Conservation (phyloP, 257 asterid genomes). For the Ajuga chamaepitys region DNA sequence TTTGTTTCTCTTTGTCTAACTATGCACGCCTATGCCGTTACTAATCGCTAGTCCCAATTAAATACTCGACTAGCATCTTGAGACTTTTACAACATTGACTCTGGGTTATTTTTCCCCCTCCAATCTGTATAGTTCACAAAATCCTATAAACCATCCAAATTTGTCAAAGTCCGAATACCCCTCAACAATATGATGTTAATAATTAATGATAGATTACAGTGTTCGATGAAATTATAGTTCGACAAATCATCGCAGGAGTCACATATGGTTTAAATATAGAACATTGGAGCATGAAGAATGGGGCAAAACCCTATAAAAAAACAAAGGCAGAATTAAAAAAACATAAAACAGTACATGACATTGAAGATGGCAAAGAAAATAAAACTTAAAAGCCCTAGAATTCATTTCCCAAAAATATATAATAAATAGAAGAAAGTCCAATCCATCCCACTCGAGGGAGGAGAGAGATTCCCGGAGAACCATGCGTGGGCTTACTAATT, state of each 20-base stretch:
- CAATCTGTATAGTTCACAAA: slow-evolving; percentile 11
- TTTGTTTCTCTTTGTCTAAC: too few relatives aligned
- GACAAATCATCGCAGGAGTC: slow-evolving; percentile 17
- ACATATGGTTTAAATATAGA: slow-evolving; percentile 17
- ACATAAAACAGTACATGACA: slow-evolving; percentile 5
- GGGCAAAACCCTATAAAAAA: slow-evolving; percentile 9
- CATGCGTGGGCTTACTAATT: slow-evolving; percentile 61
- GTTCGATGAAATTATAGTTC: background rate
- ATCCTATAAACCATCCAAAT: background rate
- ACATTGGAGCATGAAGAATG: slow-evolving; percentile 34
- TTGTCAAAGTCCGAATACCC: background rate
- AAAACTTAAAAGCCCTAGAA: slow-evolving; percentile 15
- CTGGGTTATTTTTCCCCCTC: too few relatives aligned
- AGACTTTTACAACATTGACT: too few relatives aligned
- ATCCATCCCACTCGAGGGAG: slow-evolving; percentile 33
- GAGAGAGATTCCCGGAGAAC: slow-evolving; percentile 81
- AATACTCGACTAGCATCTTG: too few relatives aligned
- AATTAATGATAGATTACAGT: background rate
- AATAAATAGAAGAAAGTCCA: slow-evolving; percentile 26
- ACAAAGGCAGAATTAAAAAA: background rate
- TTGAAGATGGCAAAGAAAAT: slow-evolving; percentile 12
- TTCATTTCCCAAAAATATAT: slow-evolving; percentile 30
- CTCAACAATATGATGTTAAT: too few relatives aligned
- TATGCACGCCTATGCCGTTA: too few relatives aligned
- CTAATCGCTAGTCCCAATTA: too few relatives aligned